A percentile compares a stretch with the other conserved stretches of the same genome.
phyloP scores from a whole-genome alignment of 2,329 filamentous ascomycete genomes.

The Xylariomycetidae sp. region DNA sequence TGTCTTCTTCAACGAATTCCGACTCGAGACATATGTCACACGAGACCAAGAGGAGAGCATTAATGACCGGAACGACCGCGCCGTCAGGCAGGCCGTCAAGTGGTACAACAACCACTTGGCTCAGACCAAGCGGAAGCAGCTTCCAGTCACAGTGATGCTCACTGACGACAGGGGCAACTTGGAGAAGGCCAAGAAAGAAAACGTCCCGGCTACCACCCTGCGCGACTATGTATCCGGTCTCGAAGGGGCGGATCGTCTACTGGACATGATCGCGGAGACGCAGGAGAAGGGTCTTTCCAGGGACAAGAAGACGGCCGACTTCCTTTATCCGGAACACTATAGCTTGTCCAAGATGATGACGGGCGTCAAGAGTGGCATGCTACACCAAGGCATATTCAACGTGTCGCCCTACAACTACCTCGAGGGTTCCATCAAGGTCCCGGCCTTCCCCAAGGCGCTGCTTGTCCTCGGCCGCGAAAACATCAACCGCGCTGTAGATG shows the following conservation, averaged over 20 bases:
- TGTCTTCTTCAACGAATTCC: conserved; percentile 98
- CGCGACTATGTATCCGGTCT: conserved; percentile 77
- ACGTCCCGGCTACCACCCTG: conserved; percentile 62
- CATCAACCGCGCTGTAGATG: conserved; percentile 89
- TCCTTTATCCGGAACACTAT: conserved; percentile 85
- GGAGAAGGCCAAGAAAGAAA: conserved; percentile 70
- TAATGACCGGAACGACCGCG: conserved; percentile 94
- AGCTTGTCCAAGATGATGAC: conserved; percentile 91
- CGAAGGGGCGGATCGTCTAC: conserved; percentile 74
- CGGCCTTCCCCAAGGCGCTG: conserved; percentile 83
- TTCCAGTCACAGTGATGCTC: conserved; percentile 83
- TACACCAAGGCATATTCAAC: conserved; percentile 94
- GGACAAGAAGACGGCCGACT: conserved; percentile 57
- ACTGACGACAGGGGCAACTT: conserved; percentile 89
- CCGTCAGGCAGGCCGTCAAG: conserved; percentile 75
- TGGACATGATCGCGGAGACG: conserved; percentile 88
- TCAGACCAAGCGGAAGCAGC: conserved; percentile 51
- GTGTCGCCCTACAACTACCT: conserved; percentile 98
- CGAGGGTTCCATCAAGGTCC: conserved; percentile 84
- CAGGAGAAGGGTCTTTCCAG: conserved; percentile 61
- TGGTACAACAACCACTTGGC: conserved; percentile 87
- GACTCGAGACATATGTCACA: conserved; percentile 80
- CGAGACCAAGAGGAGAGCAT: conserved; percentile 75
- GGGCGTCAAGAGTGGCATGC: conserved; percentile 76
- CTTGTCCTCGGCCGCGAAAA: conserved; percentile 88